Conservation (phyloP, 495 filamentous ascomycete genomes). For the Penicillium cosmopolitanum region DNA sequence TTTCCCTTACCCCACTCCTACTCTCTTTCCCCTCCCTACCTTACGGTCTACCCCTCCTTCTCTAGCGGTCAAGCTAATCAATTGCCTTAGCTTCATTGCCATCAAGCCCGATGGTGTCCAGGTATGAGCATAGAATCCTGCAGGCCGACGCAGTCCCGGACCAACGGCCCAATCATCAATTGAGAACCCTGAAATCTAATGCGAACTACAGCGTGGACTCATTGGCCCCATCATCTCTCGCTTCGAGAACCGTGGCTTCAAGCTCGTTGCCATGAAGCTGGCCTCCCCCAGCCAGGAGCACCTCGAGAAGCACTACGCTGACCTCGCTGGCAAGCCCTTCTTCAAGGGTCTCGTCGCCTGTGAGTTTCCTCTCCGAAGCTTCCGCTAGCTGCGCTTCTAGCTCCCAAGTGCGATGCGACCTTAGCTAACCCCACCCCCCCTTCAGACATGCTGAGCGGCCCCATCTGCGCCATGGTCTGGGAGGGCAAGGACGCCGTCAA, state of each 20-base stretch:
- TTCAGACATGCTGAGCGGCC: slow-evolving; percentile 93
- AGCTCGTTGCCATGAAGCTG: slow-evolving; percentile 98
- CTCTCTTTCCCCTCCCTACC: slow-evolving; percentile 31
- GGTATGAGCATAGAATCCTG: slow-evolving; percentile 55
- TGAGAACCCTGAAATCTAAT: slow-evolving; percentile 27
- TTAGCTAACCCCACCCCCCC: slow-evolving; percentile 15
- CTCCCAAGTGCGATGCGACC: neutral
- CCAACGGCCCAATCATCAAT: slow-evolving; percentile 18
- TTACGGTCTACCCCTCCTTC: slow-evolving; percentile 28
- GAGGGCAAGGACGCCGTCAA: slow-evolving; percentile 97
- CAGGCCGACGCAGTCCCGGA: neutral
- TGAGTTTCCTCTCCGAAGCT: slow-evolving; percentile 44
- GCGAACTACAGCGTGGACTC: slow-evolving; percentile 77
- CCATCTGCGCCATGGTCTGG: slow-evolving; percentile 99
- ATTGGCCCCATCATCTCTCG: slow-evolving; percentile 94
- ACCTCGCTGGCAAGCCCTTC: slow-evolving; percentile 93
- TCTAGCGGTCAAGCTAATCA: slow-evolving; percentile 51
- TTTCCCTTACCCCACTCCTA: slow-evolving; percentile 12
- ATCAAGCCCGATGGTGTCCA: slow-evolving; percentile 99
- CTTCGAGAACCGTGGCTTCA: slow-evolving; percentile 97
- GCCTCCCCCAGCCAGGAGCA: slow-evolving; percentile 82
- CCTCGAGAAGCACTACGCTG: slow-evolving; percentile 96
- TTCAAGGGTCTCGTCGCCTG: slow-evolving; percentile 90
- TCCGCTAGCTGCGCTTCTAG: neutral
- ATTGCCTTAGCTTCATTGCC: slow-evolving; percentile 83